Conservation (phyloP, 2,329 filamentous ascomycete species). For the Arthrobotrys entomopaga region DNA sequence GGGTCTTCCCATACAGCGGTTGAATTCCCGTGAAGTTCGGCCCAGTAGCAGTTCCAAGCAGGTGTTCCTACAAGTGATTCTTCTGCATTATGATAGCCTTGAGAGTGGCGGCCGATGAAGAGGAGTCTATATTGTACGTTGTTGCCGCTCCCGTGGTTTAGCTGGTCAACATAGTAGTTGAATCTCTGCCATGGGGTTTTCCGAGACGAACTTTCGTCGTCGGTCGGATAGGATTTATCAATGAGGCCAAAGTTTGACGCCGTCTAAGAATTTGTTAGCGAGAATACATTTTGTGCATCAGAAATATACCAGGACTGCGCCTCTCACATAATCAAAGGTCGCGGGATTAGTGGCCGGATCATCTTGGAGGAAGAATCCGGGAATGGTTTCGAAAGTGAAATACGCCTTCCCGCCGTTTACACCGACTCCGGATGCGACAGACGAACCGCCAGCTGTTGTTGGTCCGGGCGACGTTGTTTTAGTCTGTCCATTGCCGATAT, state of each 20-base stretch:
- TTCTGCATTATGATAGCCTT: constrained; percentile 73
- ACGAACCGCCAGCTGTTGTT: constrained; percentile 25
- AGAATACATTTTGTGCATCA: background rate
- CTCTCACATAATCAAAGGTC: constrained; percentile 72
- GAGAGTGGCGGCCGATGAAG: constrained; percentile 75
- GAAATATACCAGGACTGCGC: constrained; percentile 18
- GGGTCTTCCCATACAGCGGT: constrained; percentile 73
- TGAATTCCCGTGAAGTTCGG: constrained; percentile 71
- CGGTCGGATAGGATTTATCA: constrained; percentile 71
- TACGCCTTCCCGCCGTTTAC: constrained; percentile 41
- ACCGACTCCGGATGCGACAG: constrained; percentile 39
- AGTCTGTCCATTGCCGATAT: background rate
- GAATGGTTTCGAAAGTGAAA: constrained; percentile 63
- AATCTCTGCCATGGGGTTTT: constrained; percentile 74
- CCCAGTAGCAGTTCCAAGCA: constrained; percentile 78
- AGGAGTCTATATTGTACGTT: constrained; percentile 72
- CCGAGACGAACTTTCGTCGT: constrained; percentile 62
- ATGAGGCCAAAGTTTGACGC: constrained; percentile 73
- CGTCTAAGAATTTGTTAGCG: constrained; percentile 62
- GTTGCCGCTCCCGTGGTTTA: constrained; percentile 66
- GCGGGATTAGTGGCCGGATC: constrained; percentile 68
- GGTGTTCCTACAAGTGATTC: constrained; percentile 74
- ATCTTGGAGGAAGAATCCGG: constrained; percentile 74
- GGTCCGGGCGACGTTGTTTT: constrained; percentile 28
- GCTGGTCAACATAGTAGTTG: constrained; percentile 67